A percentile compares a stretch with the other conserved stretches of the same genome.
Conservation (phyloP, 2,329 filamentous ascomycete species). For the Pseudogymnoascus pannorum region DNA sequence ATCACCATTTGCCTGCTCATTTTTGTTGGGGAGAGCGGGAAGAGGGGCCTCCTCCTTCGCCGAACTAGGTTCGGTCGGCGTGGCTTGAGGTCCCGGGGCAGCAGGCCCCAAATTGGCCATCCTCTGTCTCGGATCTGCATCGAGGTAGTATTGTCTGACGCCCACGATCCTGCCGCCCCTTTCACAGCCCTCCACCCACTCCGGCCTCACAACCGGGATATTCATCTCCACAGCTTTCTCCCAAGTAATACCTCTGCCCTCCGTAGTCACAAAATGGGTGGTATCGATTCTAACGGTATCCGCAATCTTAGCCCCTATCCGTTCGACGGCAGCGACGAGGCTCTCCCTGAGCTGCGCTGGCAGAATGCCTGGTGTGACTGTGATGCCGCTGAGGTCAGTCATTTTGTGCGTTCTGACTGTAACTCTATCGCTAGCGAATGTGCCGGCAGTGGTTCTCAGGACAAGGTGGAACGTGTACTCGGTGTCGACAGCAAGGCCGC, state of each 20-base stretch:
- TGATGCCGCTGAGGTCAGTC: constrained; percentile 94
- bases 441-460: constrained; percentile 83
- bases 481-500: constrained; percentile 88
- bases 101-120: constrained; percentile 19
- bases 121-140: constrained; percentile 53
- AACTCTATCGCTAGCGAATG: constrained; percentile 74
- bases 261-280: constrained; percentile 95
- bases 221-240: constrained; percentile 97
- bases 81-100: constrained; percentile 12
- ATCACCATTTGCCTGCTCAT: constrained; percentile 22
- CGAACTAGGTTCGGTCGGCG: constrained; percentile 15
- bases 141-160: constrained; percentile 91
- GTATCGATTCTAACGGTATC: constrained; percentile 92
- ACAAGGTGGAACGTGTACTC: constrained; percentile 95
- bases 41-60: constrained; percentile 16
- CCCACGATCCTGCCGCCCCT: constrained; percentile 85
- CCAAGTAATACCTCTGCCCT: constrained; percentile 83
- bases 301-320: constrained; percentile 87
- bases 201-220: constrained; percentile 90
- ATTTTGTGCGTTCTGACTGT: constrained; percentile 93
- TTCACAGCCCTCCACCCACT: constrained; percentile 98
- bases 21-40: constrained; percentile 17
- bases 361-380: constrained; percentile 83
- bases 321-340: constrained; percentile 67
- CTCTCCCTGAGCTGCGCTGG: constrained; percentile 65